These are phyloP conservation scores for Ambrosiella beaveri DNA, from an alignment of 2,329 filamentous ascomycete genomes.

Conservation along the genomic window DNA sequence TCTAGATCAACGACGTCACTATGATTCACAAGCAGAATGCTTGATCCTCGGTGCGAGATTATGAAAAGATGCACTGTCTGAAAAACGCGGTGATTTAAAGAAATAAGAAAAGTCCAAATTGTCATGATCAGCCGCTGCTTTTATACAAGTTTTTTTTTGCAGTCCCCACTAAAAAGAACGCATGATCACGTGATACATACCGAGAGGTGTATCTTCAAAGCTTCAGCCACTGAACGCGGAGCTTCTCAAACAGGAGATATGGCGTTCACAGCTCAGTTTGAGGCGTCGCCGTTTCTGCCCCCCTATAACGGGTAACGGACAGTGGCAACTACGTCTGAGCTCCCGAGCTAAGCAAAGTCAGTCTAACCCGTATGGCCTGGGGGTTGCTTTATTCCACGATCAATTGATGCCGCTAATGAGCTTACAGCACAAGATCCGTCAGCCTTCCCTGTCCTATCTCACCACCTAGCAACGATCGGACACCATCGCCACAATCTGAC, in stretches of 20 bases:
- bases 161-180: slow-evolving; percentile 3
- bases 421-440: background rate
- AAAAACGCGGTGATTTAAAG: slow-evolving; percentile 49
- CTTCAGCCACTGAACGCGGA: background rate
- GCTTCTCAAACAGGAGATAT: background rate
- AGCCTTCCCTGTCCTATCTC: slow-evolving; percentile 6
- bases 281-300: background rate
- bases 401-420: background rate
- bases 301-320: background rate
- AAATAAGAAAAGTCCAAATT: slow-evolving; percentile 18
- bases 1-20: slow-evolving; percentile 44
- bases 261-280: background rate
- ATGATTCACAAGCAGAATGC: slow-evolving; percentile 51
- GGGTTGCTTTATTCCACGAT: background rate
- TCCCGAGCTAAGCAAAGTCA: background rate
- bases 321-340: background rate
- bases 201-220: slow-evolving; percentile 1
- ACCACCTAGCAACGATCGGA: slow-evolving; percentile 3
- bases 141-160: slow-evolving; percentile 7
- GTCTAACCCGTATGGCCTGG: background rate
- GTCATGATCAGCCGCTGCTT: slow-evolving; percentile 12
- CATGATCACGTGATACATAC: slow-evolving; percentile 3
- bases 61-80: slow-evolving; percentile 76
- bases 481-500: slow-evolving; percentile 7
- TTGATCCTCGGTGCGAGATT: slow-evolving; percentile 34